A percentile compares a stretch with the other conserved stretches of the same genome.
These are phyloP conservation scores for Ganoderma meredithae DNA, from an alignment of 1,284 basidiomycete species.

Conservation along the genomic window DNA sequence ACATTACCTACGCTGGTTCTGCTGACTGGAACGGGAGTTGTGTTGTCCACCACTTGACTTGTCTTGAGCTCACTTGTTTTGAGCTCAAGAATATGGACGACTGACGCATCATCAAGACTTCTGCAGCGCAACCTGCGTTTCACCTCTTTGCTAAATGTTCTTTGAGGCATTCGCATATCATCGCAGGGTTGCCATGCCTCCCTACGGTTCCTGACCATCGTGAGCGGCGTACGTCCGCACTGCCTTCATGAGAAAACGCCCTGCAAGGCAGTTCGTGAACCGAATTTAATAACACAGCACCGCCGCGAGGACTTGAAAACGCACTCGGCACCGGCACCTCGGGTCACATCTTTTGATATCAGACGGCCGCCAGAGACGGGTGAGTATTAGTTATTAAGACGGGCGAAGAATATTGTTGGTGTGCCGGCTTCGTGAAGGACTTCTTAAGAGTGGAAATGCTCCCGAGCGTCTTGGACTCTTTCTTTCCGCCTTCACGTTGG, in stretches of 20 bases:
- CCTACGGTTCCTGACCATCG: neutral
- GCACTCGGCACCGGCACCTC: neutral
- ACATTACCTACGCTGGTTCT: neutral
- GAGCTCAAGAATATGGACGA: neutral
- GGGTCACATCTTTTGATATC: neutral
- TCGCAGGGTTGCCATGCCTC: slow-evolving; percentile 3
- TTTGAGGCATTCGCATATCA: neutral
- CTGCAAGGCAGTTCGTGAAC: neutral
- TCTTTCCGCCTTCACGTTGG: neutral
- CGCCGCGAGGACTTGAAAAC: neutral
- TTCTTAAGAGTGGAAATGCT: neutral
- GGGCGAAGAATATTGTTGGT: neutral
- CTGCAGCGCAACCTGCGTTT: neutral
- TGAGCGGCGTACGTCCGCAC: neutral
- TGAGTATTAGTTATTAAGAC: too few species aligned
- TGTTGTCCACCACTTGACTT: neutral
- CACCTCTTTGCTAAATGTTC: neutral
- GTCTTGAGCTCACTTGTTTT: neutral
- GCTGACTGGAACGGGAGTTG: neutral
- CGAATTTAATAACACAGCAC: neutral
- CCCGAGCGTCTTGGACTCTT: neutral
- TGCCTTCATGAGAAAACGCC: neutral
- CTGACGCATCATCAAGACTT: too few species aligned
- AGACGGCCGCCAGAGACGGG: neutral
- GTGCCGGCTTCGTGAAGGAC: neutral